A percentile compares a stretch with the other conserved stretches of the same genome.
These are phyloP conservation scores for Sporisorium graminicola DNA, from an alignment of 1,284 basidiomycete species.

Conservation along the genomic window DNA sequence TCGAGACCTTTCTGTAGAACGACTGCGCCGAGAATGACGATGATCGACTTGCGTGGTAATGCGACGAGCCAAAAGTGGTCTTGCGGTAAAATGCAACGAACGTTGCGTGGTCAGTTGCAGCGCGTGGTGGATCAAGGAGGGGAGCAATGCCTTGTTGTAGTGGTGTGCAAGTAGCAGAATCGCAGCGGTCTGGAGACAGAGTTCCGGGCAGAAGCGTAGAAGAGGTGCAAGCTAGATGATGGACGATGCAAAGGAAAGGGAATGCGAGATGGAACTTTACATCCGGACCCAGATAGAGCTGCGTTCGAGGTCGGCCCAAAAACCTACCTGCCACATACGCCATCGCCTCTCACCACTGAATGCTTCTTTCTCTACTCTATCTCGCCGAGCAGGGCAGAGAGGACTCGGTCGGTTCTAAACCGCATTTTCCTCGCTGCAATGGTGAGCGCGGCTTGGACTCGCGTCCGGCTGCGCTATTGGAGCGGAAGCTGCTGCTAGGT, in stretches of 20 bases:
- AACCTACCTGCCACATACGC: too few relatives aligned
- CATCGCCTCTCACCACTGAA: background rate
- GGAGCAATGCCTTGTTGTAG: too few relatives aligned
- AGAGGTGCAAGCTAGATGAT: background rate
- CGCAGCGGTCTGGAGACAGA: background rate
- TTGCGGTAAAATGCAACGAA: background rate
- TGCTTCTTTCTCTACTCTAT: too few relatives aligned
- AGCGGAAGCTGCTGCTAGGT: background rate
- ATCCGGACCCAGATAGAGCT: background rate
- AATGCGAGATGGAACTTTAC: slow-evolving; percentile 5
- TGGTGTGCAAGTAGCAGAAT: too few relatives aligned
- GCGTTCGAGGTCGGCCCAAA: too few relatives aligned
- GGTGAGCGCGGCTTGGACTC: background rate
- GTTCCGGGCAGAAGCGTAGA: background rate
- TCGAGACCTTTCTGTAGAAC: background rate
- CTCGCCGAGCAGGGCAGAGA: too few relatives aligned
- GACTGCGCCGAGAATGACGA: background rate
- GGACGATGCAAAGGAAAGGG: slow-evolving; percentile 3
- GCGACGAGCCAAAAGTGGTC: too few relatives aligned
- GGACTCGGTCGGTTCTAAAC: too few relatives aligned
- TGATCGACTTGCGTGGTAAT: background rate
- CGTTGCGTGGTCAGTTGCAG: background rate
- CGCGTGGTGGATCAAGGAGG: background rate
- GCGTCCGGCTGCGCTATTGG: background rate
- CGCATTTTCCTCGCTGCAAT: background rate